Base-by-base conservation (phyloP, 805 yeast species). In the Candida pseudofarinosa region DNA sequence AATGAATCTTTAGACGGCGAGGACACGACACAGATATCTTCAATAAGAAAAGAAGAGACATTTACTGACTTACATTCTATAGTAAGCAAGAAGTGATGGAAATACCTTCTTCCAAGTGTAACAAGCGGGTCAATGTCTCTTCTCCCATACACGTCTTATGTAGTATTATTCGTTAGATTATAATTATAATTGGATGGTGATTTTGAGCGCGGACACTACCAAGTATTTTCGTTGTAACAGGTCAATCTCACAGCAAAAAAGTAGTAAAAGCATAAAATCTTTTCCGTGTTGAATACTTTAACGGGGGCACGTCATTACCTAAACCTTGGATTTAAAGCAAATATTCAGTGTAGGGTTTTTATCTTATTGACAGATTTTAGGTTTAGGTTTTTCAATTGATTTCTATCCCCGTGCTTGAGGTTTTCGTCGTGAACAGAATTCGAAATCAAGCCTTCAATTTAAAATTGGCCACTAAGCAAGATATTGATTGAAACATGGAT, bases 11-110 rank as follows among this genome's bases (percentile, higher is more conserved):
- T 18, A 23, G 46, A 39, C 34, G 42, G 36, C 30, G n/a, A n/a
- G n/a, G 48, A 48, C 19, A 45, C 41, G 14, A 47, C 46, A 38
- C 49, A 49, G 42, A 45, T 42, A 12, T 42, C 59, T 10, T 45
- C 45, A 23, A 50, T 65, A 16, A 54, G 49, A 46, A 78, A 76
- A 54, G 81, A 76, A 44, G 81, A 74, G 41, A 78, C 83, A 3
- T 59, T 69, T 38, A 77, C 81, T 6, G 83, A 78, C 55, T 60
- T 78, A 38, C 78, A 79, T 41, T 59, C 65, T 4, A 51, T 63
- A 38, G 67, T 63, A 8, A 42, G 51, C 38, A 31, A 38, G 14
- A 32, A 38, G 17, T 40, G 37, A 35, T 23, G 6, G n/a, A n/a
- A n/a, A n/a, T 15, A 33, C 17, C 31, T 26, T 20, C 20, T 28